Evolutionary conservation across 768 basidiomycete species (phyloP).

Genomic region (Tricholoma sp.): DNA sequence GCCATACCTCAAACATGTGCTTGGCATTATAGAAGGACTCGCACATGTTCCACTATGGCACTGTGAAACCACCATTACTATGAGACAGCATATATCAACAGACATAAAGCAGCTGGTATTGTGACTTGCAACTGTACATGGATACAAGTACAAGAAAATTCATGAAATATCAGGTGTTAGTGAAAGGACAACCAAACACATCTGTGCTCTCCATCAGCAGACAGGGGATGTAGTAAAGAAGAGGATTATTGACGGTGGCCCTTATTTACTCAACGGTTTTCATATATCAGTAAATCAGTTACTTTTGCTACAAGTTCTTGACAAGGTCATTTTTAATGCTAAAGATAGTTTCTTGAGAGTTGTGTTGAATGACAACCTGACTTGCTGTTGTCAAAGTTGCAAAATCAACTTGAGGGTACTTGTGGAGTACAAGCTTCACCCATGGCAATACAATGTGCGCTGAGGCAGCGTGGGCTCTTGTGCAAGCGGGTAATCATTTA

Average conservation of each 20-base stretch:
- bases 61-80: not conserved
- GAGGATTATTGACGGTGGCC: too few relatives aligned
- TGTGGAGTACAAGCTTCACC: too few relatives aligned
- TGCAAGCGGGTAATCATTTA: slow-evolving; percentile 11
- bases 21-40: not conserved
- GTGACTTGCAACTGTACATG: not conserved
- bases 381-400: too few relatives aligned
- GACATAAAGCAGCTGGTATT: not conserved
- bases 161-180: too few relatives aligned
- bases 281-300: not conserved
- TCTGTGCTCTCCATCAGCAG: not conserved
- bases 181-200: slow-evolving; percentile 3
- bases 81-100: not conserved
- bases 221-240: too few relatives aligned
- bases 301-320: not conserved
- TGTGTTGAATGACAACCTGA: slow-evolving; percentile 14
- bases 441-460: too few relatives aligned
- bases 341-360: slow-evolving; percentile 12
- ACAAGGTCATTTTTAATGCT: not conserved
- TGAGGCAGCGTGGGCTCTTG: slow-evolving; percentile 11
- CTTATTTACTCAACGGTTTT: not conserved
- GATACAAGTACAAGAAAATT: too few relatives aligned
- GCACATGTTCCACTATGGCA: not conserved
- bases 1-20: not conserved
- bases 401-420: too few relatives aligned